Evolutionary conservation across 768 basidiomycete genomes (phyloP), one percentile per base, ranked within the genome.

Genomic region (Xanthoconium stramineum): DNA sequence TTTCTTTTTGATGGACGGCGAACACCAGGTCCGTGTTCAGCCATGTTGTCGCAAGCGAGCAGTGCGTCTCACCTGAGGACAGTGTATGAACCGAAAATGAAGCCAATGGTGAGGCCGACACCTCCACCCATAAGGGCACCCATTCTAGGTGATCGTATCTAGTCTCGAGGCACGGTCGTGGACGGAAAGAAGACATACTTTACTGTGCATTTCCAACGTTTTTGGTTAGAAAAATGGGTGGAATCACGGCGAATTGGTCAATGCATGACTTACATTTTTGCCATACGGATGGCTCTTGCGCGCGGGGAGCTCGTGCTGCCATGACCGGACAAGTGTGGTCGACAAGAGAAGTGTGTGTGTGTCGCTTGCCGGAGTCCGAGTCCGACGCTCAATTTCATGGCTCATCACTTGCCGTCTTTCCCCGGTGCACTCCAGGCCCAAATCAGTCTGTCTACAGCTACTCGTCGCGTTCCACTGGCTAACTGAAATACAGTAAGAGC

Each of bases 21-120:
- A 24, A 19, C 28, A 20, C 38, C 30, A 17, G 5, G 49, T 32
- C 33, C 48, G 19, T 36, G 39, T 55, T 67, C 45, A 67, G 44
- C 32, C 39, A 28, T 14, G 28, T 38, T 13, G 29, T 40, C 35
- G n/a, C 17, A 24, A 38, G 39, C 30, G 12, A 29, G 32, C 20
- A 19, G 29, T 28, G n/a, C 29, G 42, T 28, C 87, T 66, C 63
- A 91, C 94, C 93, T 79, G 43, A 98, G 74, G 68, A 98, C 91
- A 64, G 86, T 94, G 78, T 89, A 97, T 29, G 88, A 86, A 42
- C 96, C 96, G 67, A 98, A 98, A 57, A 99, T 86, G 76, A 98
- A 98, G 17, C 97, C 96, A 68, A 98, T 97, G 35, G 94, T 96
- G 45, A 97, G 81, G 13, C 96, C 96, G 52, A 98, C 95, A 56